phyloP scores from a whole-genome alignment of 371 early-diverging fungal species.

The Phascolomyces articulosus region DNA sequence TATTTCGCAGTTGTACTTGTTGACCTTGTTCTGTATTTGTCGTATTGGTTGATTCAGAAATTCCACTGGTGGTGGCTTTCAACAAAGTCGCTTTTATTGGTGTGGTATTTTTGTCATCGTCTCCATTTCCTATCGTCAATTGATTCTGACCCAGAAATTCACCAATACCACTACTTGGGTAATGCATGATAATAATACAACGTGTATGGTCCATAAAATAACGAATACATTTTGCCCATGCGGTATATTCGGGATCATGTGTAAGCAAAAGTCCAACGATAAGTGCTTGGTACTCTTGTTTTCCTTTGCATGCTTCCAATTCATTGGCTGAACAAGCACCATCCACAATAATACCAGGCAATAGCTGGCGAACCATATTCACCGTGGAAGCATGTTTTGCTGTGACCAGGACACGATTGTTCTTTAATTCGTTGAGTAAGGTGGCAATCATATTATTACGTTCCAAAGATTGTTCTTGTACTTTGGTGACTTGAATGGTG shows the following conservation, averaged over 20 bases:
- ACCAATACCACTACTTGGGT: conserved; percentile 32
- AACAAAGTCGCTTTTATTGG: neutral
- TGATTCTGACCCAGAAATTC: conserved; percentile 8
- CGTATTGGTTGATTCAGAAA: neutral
- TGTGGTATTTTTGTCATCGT: neutral
- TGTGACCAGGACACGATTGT: conserved; percentile 34
- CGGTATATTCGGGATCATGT: conserved; percentile 11
- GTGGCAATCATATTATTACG: conserved; percentile 18
- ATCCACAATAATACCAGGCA: conserved; percentile 30
- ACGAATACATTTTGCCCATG: conserved; percentile 27
- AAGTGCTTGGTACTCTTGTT: conserved; percentile 28
- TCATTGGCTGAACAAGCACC: conserved; percentile 27
- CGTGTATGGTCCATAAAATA: conserved; percentile 17
- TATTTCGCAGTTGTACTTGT: no score
- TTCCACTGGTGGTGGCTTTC: neutral
- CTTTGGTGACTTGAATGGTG: conserved; percentile 39
- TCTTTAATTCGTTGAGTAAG: conserved; percentile 21
- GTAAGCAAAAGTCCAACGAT: conserved; percentile 34
- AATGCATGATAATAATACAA: conserved; percentile 40
- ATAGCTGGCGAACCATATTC: conserved; percentile 33
- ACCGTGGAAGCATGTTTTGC: conserved; percentile 29
- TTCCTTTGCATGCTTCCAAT: neutral
- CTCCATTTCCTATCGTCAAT: neutral
- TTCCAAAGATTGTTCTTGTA: conserved; percentile 30
- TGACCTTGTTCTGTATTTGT: neutral